These are phyloP conservation scores for Incumbomyces delicatus DNA, from an alignment of 2,329 filamentous ascomycete genomes.

Conservation along the genomic window DNA sequence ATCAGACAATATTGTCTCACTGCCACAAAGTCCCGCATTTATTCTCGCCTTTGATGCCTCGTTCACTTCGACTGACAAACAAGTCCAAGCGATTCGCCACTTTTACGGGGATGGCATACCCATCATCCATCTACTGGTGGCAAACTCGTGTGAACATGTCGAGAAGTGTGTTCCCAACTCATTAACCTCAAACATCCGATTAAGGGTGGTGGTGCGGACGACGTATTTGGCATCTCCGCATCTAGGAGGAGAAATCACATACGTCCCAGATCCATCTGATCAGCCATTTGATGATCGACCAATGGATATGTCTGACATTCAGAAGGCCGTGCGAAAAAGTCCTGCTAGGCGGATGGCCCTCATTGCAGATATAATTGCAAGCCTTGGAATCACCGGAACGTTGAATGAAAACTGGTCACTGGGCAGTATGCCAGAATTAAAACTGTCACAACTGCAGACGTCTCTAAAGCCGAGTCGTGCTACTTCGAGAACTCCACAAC, in stretches of 20 bases:
- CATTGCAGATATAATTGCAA: constrained; percentile 11
- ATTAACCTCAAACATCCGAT: constrained; percentile 14
- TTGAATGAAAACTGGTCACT: constrained; percentile 30
- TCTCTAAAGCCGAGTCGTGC: constrained; percentile 11
- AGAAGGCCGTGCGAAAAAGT: constrained; percentile 24
- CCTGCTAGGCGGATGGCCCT: constrained; percentile 14
- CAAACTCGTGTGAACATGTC: constrained; percentile 39
- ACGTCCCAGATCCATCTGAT: constrained; percentile 15
- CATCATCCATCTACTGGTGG: constrained; percentile 34
- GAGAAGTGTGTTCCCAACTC: constrained; percentile 31
- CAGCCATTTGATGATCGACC: constrained; percentile 14
- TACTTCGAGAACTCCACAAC: constrained; percentile 13
- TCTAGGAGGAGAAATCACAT: constrained; percentile 15
- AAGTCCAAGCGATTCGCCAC: constrained; percentile 30
- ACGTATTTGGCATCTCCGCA: constrained; percentile 17
- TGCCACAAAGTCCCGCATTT: constrained; percentile 25
- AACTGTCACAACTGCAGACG: constrained; percentile 19
- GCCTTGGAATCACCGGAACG: constrained; percentile 26
- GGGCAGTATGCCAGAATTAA: constrained; percentile 29
- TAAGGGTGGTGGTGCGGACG: constrained; percentile 18
- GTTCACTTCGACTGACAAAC: constrained; percentile 30
- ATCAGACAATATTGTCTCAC: constrained; percentile 28
- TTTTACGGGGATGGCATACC: constrained; percentile 30
- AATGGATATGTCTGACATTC: constrained; percentile 24
- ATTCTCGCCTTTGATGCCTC: constrained; percentile 37